Base-by-base conservation (phyloP, 495 filamentous ascomycete genomes). In the Penicillium antarcticum region DNA sequence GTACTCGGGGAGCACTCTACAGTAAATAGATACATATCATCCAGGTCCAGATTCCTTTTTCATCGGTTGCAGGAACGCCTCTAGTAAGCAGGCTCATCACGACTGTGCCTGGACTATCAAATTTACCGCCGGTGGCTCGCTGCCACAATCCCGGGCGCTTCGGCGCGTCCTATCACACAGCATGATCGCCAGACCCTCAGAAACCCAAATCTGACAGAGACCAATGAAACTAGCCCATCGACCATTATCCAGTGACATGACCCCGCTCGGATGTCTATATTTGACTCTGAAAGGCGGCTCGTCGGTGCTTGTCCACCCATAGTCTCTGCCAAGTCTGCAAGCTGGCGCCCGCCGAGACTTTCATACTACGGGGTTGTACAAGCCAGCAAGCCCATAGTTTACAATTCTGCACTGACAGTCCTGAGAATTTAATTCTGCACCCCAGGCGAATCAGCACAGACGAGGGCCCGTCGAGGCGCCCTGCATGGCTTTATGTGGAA, bases 251-350 rank as follows among this genome's bases (percentile, higher is more conserved):
- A 18, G 43, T 10, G 31, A 33, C 48, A 3, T 2, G 21, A 17
- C 1, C 13, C 18, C 29, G 17, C 38, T 34, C 47, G 13, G 39
- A 43, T 12, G 24, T 29, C 57, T 54, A 55, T 55, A 33, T 54
- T 52, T 61, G 42, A 29, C 37, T 16, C 10, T 9, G 23, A 14
- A 19, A 37, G 43, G 38, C 48, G 31, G 47, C 45, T 55, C 1
- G 38, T 31, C 21, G 36, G 37, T 49, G 37, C 13, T 34, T 44
- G 38, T 36, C 26, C 42, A 42, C n/a, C 13, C 17, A 35, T 32
- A 29, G 29, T 37, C 24, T 48, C 47, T 45, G 61, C 61, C 61
- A 59, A 64, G 55, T 56, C 58, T 64, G 55, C 58, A 56, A 6
- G 48, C 42, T 62, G 23, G 52, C 55, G 61, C 58, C 44, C 45